phyloP scores from a whole-genome alignment of 2,329 filamentous ascomycete species.

The Penicillium sp. region DNA sequence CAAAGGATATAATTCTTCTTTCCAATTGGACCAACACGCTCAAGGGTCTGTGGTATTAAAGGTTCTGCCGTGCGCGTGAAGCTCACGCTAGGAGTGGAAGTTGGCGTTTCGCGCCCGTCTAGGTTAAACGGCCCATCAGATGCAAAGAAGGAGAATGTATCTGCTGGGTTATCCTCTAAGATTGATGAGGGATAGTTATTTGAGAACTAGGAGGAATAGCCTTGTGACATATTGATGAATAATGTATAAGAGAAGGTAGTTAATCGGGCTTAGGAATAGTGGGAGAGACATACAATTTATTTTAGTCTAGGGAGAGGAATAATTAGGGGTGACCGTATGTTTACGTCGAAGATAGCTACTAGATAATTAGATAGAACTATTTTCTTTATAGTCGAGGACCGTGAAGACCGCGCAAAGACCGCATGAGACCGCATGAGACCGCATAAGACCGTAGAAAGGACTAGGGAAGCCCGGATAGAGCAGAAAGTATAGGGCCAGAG shows the following conservation, averaged over 20 bases:
- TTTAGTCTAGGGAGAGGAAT: no score
- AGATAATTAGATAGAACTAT: no score
- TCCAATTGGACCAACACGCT: slow-evolving; percentile 2
- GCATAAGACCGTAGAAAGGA: no score
- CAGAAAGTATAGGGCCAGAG: no score
- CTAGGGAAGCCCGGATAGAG: no score
- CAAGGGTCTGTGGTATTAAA: not conserved
- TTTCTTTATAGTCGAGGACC: no score
- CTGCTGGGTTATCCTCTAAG: slow-evolving; percentile 2
- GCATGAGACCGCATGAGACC: no score
- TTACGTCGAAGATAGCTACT: no score
- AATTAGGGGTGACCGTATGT: no score
- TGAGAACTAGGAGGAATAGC: slow-evolving; percentile 11
- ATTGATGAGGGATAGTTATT: slow-evolving; percentile 8
- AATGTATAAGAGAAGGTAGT: not conserved
- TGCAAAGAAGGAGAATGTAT: slow-evolving; percentile 1
- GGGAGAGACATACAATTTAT: not conserved
- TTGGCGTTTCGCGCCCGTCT: not conserved
- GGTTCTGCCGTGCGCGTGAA: not conserved
- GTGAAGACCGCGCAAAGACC: no score
- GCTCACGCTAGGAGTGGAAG: not conserved
- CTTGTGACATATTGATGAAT: slow-evolving; percentile 6
- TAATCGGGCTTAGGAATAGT: no score
- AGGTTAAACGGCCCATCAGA: slow-evolving; percentile 3
- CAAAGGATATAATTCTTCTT: slow-evolving; percentile 8